Evolutionary conservation across 106 monocot genomes (phyloP).

Genomic region (Amphibolis antarctica): DNA sequence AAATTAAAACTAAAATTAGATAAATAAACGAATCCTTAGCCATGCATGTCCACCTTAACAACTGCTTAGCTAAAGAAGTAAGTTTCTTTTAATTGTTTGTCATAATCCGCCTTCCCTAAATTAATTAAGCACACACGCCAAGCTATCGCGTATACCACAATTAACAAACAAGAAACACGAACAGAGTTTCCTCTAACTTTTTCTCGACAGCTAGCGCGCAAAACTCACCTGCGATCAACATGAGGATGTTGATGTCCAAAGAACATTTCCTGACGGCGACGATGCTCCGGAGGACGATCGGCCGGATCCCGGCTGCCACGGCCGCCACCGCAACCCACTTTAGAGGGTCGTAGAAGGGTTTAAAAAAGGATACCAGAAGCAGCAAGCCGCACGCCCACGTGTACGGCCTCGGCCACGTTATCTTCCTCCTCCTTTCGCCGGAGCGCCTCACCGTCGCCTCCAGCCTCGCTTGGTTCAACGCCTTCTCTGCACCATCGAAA

Average conservation of each 20-base stretch:
- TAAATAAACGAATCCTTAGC: too few species aligned
- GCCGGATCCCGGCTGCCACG: conserved; percentile 13
- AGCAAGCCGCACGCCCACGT: conserved; percentile 15
- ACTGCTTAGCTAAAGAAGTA: too few species aligned
- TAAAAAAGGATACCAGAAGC: conserved; percentile 13
- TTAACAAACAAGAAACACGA: too few species aligned
- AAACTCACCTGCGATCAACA: conserved; percentile 20
- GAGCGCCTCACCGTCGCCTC: conserved; percentile 37
- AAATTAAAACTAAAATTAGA: too few species aligned
- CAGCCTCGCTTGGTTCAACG: conserved; percentile 66
- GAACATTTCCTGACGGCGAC: conserved; percentile 8
- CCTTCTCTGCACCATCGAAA: conserved; percentile 32
- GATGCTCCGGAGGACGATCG: conserved; percentile 11
- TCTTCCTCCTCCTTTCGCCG: neutral
- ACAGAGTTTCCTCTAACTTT: too few species aligned
- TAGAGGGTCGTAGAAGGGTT: conserved; percentile 11
- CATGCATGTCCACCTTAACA: too few species aligned
- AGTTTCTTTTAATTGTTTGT: too few species aligned
- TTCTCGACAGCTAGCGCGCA: too few species aligned
- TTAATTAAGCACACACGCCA: too few species aligned
- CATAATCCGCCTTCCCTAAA: too few species aligned
- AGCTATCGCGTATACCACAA: too few species aligned
- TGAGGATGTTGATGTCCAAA: conserved; percentile 21
- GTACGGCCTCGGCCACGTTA: conserved; percentile 16
- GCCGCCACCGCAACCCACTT: conserved; percentile 24